A percentile compares a stretch with the other conserved stretches of the same genome.
phyloP scores from a whole-genome alignment of 192 early-diverging fungal species.

The Linnemannia hyalina region DNA sequence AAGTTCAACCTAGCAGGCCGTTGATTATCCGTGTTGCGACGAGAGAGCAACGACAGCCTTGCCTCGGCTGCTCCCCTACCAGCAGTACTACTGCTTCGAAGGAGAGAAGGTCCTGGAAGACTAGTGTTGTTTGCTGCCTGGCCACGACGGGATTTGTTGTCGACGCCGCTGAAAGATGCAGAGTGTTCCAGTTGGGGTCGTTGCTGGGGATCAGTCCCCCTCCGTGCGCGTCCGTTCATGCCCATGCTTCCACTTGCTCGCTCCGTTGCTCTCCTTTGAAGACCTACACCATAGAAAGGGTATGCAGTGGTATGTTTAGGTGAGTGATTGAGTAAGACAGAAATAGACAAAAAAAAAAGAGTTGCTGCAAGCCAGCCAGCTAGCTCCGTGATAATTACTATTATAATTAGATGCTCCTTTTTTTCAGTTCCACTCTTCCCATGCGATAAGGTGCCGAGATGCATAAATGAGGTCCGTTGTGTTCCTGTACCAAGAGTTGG shows the following conservation, averaged over 20 bases:
- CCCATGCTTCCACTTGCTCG: slow-evolving; percentile 8
- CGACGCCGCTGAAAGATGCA: slow-evolving; percentile 34
- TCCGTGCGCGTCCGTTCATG: slow-evolving; percentile 35
- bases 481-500: background rate
- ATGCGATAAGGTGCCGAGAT: background rate
- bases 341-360: background rate
- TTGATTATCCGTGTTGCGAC: slow-evolving; percentile 43
- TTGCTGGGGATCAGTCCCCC: slow-evolving; percentile 38
- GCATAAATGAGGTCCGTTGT: background rate
- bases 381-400: too few relatives aligned
- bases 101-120: slow-evolving; percentile 11
- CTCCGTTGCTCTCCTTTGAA: slow-evolving; percentile 49
- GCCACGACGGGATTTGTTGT: slow-evolving; percentile 9
- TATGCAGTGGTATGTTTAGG: background rate
- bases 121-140: background rate
- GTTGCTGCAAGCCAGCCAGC: too few relatives aligned
- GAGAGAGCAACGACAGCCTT: slow-evolving; percentile 36
- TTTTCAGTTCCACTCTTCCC: background rate
- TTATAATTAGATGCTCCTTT: too few relatives aligned
- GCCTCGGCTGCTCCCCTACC: slow-evolving; percentile 39
- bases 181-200: slow-evolving; percentile 45
- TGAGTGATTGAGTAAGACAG: background rate
- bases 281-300: slow-evolving; percentile 16
- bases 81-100: background rate
- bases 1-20: slow-evolving; percentile 44